Base-by-base conservation (phyloP, 1,139 yeast species). In the Petasospora rhodanensis region DNA sequence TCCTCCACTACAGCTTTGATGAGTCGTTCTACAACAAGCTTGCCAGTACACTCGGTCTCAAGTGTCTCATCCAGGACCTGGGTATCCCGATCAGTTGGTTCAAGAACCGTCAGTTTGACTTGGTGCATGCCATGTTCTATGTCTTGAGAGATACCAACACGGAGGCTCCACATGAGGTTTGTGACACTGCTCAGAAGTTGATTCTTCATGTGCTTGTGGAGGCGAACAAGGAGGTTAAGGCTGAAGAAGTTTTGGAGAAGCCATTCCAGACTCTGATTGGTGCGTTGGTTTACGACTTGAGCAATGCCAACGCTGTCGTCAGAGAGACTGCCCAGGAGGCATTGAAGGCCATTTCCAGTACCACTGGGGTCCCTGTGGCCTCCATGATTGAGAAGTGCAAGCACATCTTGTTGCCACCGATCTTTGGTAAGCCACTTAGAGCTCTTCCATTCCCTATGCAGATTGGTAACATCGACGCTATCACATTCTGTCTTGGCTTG, bases 361-460 rank as follows among this genome's bases (percentile, higher is more conserved):
- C 81, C 0, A 79, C 94, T 0, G 65, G 67, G 2, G 79, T 80
- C 15, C 73, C 93, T 1, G 68, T 87, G 32, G 73, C 91, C 1
- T 73, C 79, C 2, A 72, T 93, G 45, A 78, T 93, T 58, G 76
- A 76, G 9, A 94, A 94, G 12, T 87, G 93, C 31, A 85, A 86
- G 47, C 81, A 76, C 27, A 74, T 89, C 28, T 65, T 93, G 27
- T 62, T 93, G 30, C 85, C 94, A 1, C 98, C 98, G 7, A 91
- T 93, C 26, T 93, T 91, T 63, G 95, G 96, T 6, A 93, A 93
- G 53, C 99, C 99, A 1, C 63, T 93, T 40, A 70, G 99, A 42
- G 98, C 98, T 0, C 68, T 93, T 42, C 98, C 99, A 0, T 91
- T 93, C 63, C 94, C 96, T 4, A 91, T 89, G 96, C 98, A 93